These are phyloP conservation scores for Dorcoceras hygrometricum DNA, from an alignment of 257 asterid species.

Conservation along the genomic window DNA sequence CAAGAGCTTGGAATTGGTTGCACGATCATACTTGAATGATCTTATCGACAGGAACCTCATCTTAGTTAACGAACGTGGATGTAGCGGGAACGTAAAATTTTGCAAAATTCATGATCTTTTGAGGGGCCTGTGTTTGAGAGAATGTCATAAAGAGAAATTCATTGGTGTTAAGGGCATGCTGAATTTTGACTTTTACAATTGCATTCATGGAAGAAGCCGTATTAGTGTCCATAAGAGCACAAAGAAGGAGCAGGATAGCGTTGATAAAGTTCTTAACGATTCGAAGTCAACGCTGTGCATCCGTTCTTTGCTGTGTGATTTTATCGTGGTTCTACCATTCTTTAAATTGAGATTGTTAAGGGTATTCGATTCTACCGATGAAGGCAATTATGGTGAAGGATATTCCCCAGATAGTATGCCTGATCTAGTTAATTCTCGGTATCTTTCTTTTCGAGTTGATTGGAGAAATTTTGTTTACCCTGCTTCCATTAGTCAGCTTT, in stretches of 20 bases:
- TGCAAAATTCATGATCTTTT: conserved; percentile 20
- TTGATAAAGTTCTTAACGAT: not conserved
- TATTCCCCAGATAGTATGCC: not conserved
- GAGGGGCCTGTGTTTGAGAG: conserved; percentile 17
- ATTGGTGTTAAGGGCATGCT: not conserved
- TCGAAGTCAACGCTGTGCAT: not conserved
- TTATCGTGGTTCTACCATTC: not conserved
- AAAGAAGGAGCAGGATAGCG: not conserved
- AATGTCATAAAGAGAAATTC: conserved; percentile 11
- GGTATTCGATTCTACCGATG: not conserved
- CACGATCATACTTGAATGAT: not conserved
- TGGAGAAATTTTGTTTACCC: not conserved
- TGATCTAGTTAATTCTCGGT: conserved; percentile 16
- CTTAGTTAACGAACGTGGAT: not conserved
- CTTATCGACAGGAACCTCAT: conserved; percentile 21
- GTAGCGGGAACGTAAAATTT: not conserved
- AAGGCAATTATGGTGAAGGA: not conserved
- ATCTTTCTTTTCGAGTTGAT: not conserved
- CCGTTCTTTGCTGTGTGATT: conserved; percentile 8
- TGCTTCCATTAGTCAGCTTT: not conserved
- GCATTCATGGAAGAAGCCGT: not conserved
- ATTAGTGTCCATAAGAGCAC: not conserved
- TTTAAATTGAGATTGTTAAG: conserved; percentile 11
- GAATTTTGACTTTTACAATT: not conserved
- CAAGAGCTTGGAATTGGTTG: conserved; percentile 15